phyloP scores from a whole-genome alignment of 2,329 filamentous ascomycete species.

The Clonostachys sp. region DNA sequence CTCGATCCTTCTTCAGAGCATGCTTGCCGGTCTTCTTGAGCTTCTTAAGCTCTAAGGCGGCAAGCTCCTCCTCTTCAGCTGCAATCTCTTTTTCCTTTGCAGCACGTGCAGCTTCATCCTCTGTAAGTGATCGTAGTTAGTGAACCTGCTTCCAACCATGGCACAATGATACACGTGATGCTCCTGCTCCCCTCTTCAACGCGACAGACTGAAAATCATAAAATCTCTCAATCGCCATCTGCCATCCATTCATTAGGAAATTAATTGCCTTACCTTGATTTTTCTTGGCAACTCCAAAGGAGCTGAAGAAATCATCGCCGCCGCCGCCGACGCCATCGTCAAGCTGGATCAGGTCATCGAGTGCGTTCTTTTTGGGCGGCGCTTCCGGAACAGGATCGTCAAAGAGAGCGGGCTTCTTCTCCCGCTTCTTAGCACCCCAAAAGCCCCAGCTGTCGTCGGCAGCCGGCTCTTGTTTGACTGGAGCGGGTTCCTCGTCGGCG shows the following conservation, averaged over 20 bases:
- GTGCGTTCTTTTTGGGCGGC: constrained; percentile 24
- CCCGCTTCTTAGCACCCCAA: constrained; percentile 7
- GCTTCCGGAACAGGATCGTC: constrained; percentile 11
- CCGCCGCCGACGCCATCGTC: constrained; percentile 22
- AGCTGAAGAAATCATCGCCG: constrained; percentile 46
- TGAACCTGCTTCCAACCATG: no score
- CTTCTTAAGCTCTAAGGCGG: constrained; percentile 19
- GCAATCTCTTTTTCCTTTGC: constrained; percentile 21
- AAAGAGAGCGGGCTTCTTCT: constrained; percentile 10
- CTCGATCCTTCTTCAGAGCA: constrained; percentile 11
- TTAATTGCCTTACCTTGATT: constrained; percentile 41
- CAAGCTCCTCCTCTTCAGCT: constrained; percentile 11
- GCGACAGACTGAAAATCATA: constrained; percentile 1
- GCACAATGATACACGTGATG: no score
- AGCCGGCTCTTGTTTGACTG: constrained; percentile 6
- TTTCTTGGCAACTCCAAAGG: constrained; percentile 42
- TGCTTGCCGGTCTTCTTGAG: constrained; percentile 14
- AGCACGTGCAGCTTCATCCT: constrained; percentile 42
- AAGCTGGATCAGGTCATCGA: constrained; percentile 27
- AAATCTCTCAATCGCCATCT: no score
- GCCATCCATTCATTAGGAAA: no score
- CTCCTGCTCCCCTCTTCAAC: no score
- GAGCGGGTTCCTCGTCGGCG: constrained; percentile 3
- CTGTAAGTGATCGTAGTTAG: background rate
- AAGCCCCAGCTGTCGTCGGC: constrained; percentile 9